phyloP scores from a whole-genome alignment of 2,329 filamentous ascomycete genomes.

The Chaetothyriales sp. region DNA sequence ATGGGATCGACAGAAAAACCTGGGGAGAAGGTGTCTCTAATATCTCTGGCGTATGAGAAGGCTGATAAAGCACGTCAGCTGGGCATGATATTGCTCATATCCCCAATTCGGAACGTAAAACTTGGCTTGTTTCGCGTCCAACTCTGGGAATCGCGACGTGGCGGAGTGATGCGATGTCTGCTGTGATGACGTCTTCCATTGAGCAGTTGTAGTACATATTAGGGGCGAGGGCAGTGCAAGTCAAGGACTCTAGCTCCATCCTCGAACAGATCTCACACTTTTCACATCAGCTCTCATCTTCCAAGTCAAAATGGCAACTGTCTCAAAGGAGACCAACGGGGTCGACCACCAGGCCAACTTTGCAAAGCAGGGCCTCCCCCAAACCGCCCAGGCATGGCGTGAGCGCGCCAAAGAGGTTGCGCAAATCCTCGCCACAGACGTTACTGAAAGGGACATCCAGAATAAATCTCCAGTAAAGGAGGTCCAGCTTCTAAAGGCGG shows the following conservation, averaged over 20 bases:
- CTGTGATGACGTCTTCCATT: neutral
- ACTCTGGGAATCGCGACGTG: neutral
- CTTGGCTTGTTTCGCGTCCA: neutral
- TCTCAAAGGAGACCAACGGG: neutral
- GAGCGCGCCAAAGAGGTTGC: conserved; percentile 36
- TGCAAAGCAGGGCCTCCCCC: conserved; percentile 22
- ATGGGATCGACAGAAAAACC: neutral
- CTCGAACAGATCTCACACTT: neutral
- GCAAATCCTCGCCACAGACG: conserved; percentile 37
- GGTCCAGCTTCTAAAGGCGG: conserved; percentile 38
- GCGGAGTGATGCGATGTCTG: neutral
- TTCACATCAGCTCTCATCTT: neutral
- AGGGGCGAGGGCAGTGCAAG: neutral
- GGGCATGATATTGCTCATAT: neutral
- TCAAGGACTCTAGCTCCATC: neutral
- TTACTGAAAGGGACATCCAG: conserved; percentile 34
- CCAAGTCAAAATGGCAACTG: neutral
- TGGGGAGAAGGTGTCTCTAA: neutral
- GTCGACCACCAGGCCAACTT: neutral
- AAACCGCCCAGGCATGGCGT: conserved; percentile 33
- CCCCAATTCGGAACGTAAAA: neutral
- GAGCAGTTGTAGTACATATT: neutral
- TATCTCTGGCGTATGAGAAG: neutral
- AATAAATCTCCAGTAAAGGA: conserved; percentile 41
- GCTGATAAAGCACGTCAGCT: neutral